Conservation (phyloP, 2,329 filamentous ascomycete genomes). For the Penicillium thymicola region DNA sequence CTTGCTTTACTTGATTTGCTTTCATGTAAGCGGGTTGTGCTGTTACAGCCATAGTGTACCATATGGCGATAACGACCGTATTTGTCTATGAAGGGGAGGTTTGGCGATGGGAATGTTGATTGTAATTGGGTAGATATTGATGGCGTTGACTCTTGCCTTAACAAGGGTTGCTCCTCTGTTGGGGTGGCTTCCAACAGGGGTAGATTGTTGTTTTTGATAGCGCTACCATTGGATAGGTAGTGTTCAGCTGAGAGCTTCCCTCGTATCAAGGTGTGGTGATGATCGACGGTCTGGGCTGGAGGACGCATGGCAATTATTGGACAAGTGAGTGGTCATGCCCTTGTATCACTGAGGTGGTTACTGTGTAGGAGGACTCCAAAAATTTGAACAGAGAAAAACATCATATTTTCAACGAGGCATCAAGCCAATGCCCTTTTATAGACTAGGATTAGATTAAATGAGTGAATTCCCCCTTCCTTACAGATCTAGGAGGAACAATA, state of each 20-base stretch:
- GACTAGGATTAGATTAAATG: background rate
- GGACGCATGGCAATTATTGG: conserved; percentile 8
- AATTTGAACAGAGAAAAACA: background rate
- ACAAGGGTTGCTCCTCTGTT: conserved; percentile 17
- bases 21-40: conserved; percentile 25
- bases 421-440: background rate
- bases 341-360: background rate
- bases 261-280: conserved; percentile 15
- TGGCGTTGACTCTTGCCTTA: conserved; percentile 4
- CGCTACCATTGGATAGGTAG: conserved; percentile 3
- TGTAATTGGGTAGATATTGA: background rate
- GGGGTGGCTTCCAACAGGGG: conserved; percentile 10
- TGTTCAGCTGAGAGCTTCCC: conserved; percentile 7
- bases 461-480: background rate
- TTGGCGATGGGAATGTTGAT: background rate
- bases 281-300: background rate
- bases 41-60: conserved; percentile 28
- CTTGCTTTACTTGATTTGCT: conserved; percentile 6
- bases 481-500: background rate
- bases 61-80: conserved; percentile 29
- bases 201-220: conserved; percentile 1
- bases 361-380: background rate
- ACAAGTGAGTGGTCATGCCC: conserved; percentile 1
- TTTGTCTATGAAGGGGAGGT: conserved; percentile 16
- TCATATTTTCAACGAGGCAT: background rate